These are phyloP conservation scores for Trichoderma hamatum DNA, from an alignment of 2,329 filamentous ascomycete genomes.

Conservation along the genomic window DNA sequence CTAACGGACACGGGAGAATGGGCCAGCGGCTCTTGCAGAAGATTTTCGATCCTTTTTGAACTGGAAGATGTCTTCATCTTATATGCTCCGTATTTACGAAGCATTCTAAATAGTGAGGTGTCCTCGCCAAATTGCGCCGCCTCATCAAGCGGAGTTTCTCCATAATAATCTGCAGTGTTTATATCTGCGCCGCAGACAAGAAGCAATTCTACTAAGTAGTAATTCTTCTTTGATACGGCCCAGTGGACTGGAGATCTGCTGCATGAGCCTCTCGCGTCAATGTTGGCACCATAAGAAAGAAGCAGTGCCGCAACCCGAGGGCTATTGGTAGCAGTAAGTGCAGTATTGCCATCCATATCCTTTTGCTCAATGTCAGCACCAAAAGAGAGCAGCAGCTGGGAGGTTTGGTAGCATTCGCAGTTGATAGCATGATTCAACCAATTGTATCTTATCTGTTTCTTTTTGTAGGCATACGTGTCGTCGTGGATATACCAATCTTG, in stretches of 20 bases:
- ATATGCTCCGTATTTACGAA: background rate
- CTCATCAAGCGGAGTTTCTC: background rate
- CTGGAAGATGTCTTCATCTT: background rate
- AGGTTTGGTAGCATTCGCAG: background rate
- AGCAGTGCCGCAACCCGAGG: background rate
- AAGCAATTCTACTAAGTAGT: background rate
- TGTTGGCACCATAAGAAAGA: background rate
- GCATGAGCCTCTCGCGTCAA: background rate
- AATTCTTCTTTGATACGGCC: background rate
- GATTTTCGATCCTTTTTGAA: background rate
- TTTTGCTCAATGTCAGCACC: background rate
- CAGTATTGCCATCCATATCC: background rate
- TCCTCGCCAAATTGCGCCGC: background rate
- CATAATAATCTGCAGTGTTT: background rate
- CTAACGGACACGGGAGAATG: background rate
- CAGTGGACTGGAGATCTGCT: background rate
- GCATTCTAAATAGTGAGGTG: background rate
- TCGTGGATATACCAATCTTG: background rate
- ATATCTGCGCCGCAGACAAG: background rate
- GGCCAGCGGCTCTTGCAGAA: background rate
- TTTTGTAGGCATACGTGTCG: background rate
- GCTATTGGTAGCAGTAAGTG: background rate
- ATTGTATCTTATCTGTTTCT: background rate
- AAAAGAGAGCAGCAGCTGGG: background rate
- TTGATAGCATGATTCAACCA: background rate